phyloP scores from a whole-genome alignment of 2,329 filamentous ascomycete species.

The Pyrenochaeta sp. region DNA sequence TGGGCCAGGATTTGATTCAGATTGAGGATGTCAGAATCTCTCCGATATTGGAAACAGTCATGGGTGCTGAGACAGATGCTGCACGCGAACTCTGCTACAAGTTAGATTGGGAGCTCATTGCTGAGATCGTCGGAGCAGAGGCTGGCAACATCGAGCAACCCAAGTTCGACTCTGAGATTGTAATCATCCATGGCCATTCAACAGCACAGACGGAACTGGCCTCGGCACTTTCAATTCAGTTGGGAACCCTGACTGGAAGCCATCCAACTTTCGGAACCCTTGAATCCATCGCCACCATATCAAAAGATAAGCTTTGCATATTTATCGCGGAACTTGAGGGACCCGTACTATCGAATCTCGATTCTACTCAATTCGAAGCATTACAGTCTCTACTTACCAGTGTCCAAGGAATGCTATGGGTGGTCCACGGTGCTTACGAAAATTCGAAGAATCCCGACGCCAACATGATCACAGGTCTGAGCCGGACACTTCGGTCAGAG shows the following conservation, averaged over 20 bases:
- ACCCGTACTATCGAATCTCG: slow-evolving; percentile 10
- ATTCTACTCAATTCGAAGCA: slow-evolving; percentile 3
- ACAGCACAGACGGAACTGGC: slow-evolving; percentile 19
- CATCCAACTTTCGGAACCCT: slow-evolving; percentile 3
- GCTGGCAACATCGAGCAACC: not conserved
- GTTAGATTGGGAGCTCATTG: slow-evolving; percentile 29
- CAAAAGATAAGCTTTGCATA: slow-evolving; percentile 25
- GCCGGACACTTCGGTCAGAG: slow-evolving; percentile 18
- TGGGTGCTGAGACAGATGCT: slow-evolving; percentile 5
- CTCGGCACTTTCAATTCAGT: slow-evolving; percentile 13
- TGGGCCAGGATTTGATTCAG: slow-evolving; percentile 20
- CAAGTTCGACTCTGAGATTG: slow-evolving; percentile 11
- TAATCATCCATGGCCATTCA: slow-evolving; percentile 21
- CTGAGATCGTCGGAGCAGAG: not conserved
- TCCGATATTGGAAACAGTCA: slow-evolving; percentile 24
- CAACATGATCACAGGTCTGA: slow-evolving; percentile 21
- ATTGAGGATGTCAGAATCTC: slow-evolving; percentile 32
- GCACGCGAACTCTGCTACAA: slow-evolving; percentile 40
- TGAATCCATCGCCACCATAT: not conserved
- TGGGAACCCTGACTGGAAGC: slow-evolving; percentile 9
- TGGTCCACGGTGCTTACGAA: slow-evolving; percentile 9
- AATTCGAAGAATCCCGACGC: slow-evolving; percentile 7
- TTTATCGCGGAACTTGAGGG: slow-evolving; percentile 16
- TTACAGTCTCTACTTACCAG: slow-evolving; percentile 6
- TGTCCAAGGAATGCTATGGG: slow-evolving; percentile 16